phyloP scores from a whole-genome alignment of 805 yeast species.

The Myxozyma kluyveri region DNA sequence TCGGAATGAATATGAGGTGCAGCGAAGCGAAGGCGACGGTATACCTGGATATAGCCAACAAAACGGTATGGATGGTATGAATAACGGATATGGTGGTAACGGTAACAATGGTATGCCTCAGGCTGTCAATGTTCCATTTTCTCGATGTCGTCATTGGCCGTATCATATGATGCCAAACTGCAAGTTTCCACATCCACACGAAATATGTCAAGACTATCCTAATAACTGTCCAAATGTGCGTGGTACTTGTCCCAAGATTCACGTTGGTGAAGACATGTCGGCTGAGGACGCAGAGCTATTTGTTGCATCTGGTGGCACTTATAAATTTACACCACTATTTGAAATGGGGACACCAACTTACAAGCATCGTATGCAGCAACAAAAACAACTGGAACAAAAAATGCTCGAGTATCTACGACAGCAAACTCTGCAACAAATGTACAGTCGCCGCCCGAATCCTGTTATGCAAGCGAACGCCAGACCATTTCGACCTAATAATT shows the following conservation, averaged over 20 bases:
- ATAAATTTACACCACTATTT: conserved; percentile 14
- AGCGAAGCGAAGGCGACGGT: too few relatives aligned
- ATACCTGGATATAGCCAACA: neutral
- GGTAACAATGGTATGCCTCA: neutral
- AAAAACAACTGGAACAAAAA: neutral
- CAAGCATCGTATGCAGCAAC: neutral
- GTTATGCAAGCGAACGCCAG: too few relatives aligned
- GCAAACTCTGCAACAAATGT: neutral
- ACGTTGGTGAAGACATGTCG: conserved; percentile 73
- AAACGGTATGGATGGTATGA: neutral
- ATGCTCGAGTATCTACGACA: neutral
- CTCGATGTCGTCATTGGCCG: conserved; percentile 40
- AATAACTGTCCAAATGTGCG: conserved; percentile 45
- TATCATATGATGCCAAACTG: conserved; percentile 46
- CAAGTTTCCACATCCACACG: conserved; percentile 75
- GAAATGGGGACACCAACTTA: conserved; percentile 11
- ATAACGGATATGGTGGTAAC: neutral
- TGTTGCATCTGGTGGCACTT: conserved; percentile 42
- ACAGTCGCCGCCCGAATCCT: too few relatives aligned
- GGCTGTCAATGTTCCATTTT: neutral
- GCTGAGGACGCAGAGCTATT: conserved; percentile 59
- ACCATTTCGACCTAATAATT: too few relatives aligned
- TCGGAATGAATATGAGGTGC: neutral
- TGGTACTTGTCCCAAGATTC: conserved; percentile 79
- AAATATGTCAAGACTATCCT: conserved; percentile 54